Base-by-base conservation (phyloP, 768 basidiomycete species). In the Boletales sp. region DNA sequence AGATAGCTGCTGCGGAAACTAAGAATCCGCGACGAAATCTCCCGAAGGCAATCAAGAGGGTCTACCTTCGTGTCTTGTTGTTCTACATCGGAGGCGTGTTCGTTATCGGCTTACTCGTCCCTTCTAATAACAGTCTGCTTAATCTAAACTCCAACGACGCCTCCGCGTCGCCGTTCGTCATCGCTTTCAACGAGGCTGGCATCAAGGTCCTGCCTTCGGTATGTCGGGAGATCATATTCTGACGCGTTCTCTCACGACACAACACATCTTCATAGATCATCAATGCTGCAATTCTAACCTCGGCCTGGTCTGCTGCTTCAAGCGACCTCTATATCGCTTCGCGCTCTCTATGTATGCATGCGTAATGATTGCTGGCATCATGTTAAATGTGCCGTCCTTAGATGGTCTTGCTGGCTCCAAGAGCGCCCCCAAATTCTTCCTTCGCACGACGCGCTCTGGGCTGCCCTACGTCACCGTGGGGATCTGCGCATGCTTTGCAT, bases 201-300 rank as follows among this genome's bases (percentile, higher is more conserved):
- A 83, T 85, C 68, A 80, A 74, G 43, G 74, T 68, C 15, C 65
- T 83, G 0, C 81, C 83, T 5, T 73, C 72, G 35, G 77, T 73
- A 51, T 27, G 24, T 27, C 24, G 24, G 24, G 24, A 27, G 5
- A 5, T 27, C 6, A 7, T 27, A 7, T 27, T 27, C 24, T 27
- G 24, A 27, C 24, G 24, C 7, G 24, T 27, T 27, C 7, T 27
- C 7, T 27, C 24, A 27, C 5, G 24, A 27, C 4, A 27, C 24
- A 5, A 27, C 24, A 27, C 24, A 6, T 21, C 4, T n/a, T 18
- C 1, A 13, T 27, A 66, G 65, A 61, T 69, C 8, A 70, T 72
- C 51, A 72, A 72, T n/a, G 71, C 72, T 36, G 67, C 61, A 32
- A 63, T 81, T 45, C 56, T 81, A 37, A 74, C 77, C 3, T 63